Conservation (phyloP, 805 yeast species). For the Candida hungchunana region DNA sequence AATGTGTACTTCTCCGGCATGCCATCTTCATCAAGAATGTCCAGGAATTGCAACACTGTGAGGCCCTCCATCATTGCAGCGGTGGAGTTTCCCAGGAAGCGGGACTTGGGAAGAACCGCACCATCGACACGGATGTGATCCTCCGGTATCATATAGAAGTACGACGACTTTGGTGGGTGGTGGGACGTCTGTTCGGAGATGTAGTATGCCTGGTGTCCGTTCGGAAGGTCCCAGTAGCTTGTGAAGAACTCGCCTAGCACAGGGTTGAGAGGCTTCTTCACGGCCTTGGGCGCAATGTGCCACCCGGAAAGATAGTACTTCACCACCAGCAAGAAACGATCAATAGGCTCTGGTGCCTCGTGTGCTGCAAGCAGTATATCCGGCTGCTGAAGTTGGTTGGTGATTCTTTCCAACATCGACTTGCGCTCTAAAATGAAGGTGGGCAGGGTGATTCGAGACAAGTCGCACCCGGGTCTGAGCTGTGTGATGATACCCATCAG, state of each 20-base stretch:
- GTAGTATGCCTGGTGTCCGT: conserved; percentile 71
- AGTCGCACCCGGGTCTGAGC: conserved; percentile 87
- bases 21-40: conserved; percentile 44
- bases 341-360: conserved; percentile 47
- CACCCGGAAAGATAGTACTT: conserved; percentile 93
- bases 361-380: conserved; percentile 70
- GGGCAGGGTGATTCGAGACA: conserved; percentile 87
- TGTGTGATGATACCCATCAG: conserved; percentile 85
- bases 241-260: conserved; percentile 88
- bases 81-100: conserved; percentile 90
- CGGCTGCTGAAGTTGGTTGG: conserved; percentile 83
- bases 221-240: conserved; percentile 87
- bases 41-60: conserved; percentile 65
- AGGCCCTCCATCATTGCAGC: conserved; percentile 97
- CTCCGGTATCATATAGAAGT: conserved; percentile 83
- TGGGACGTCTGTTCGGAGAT: conserved; percentile 94
- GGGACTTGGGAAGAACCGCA: conserved; percentile 77
- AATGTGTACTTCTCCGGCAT: conserved; percentile 68
- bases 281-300: conserved; percentile 99
- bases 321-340: conserved; percentile 69
- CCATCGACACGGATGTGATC: conserved; percentile 85
- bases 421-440: conserved; percentile 93
- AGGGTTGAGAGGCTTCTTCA: conserved; percentile 94
- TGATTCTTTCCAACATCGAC: conserved; percentile 92
- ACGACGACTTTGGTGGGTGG: conserved; percentile 97